Evolutionary conservation across 1,139 yeast genomes (phyloP), one percentile per base, ranked within the genome.

Genomic region (Geotrichum histeridarum): DNA sequence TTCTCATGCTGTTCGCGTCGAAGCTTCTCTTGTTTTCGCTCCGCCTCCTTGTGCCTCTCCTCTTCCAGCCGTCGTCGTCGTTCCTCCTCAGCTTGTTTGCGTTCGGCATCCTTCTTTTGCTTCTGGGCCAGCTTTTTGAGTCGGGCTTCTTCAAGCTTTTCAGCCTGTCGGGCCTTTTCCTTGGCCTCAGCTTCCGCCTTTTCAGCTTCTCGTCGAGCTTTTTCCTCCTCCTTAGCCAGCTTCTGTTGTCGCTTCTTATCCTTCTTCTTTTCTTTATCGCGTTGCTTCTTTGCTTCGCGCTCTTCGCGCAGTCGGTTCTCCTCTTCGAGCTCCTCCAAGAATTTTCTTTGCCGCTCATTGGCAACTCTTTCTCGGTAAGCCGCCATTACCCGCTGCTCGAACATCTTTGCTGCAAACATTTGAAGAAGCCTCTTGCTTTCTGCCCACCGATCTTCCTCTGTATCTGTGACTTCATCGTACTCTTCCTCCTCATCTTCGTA

Each of bases 391-490:
- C 89, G 77, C 62, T 80, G 83, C 64, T 86, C 90, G 63, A 88
- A 78, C 63, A 87, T 74, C 55, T 86, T 80, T 12, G 91, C 84
- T 1, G 89, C 86, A 60, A 88, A 82, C 64, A 86, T 79, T 62
- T 86, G 86, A 58, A 89, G 80, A 72, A 87, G 77, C 48, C 86
- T 81, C 46, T 89, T 82, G 32, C 91, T 84, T 67, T 88, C 95
- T 60, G 82, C 84, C 69, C 85, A 73, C 55, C 88, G 78, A 60
- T 80, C 85, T 60, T 81, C 84, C 59, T 84, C 86, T 8, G 81
- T 77, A 15, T 80, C 73, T 54, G 78, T 79, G 17, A 70, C 14
- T 66, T 61, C 68, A 5, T 65, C 66, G 22, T 64, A 66, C 7
- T 65, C 65, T 33, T 62, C 66, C 14, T 64, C 66, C 11, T 60